Conservation (phyloP, 106 monocot species). For the Chionographis japonica region DNA sequence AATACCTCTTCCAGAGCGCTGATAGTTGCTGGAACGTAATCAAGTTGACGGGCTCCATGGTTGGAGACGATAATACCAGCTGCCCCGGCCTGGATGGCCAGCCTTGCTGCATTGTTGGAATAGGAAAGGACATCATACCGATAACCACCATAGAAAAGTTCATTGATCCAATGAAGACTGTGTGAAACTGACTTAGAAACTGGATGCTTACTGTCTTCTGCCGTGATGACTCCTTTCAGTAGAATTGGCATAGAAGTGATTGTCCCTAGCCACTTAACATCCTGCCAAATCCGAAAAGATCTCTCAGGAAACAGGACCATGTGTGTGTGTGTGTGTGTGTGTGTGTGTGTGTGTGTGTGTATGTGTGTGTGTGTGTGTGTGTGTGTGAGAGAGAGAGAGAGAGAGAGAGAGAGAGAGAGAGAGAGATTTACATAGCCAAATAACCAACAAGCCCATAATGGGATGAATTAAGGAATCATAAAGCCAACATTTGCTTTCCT, state of each 20-base stretch:
- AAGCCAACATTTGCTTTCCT: too few species aligned
- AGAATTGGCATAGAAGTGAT: constrained; percentile 71
- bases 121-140: not conserved
- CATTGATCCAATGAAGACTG: not conserved
- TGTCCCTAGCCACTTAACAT: constrained; percentile 71
- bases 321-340: too few species aligned
- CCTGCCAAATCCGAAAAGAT: constrained; percentile 23
- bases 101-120: constrained; percentile 35
- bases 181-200: not conserved
- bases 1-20: constrained; percentile 63
- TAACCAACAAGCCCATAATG: too few species aligned
- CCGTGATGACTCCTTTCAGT: constrained; percentile 63
- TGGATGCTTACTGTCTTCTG: constrained; percentile 51
- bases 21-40: constrained; percentile 70
- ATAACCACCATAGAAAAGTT: not conserved
- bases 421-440: too few species aligned
- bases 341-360: too few species aligned
- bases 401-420: too few species aligned
- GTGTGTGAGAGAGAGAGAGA: too few species aligned
- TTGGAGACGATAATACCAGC: constrained; percentile 77
- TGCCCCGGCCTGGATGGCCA: constrained; percentile 55
- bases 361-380: too few species aligned
- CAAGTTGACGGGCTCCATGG: constrained; percentile 78
- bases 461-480: too few species aligned
- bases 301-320: too few species aligned